Evolutionary conservation across 345 rosid species (phyloP), one percentile per base, ranked within the genome.

Genomic region (Cardamine occulta): DNA sequence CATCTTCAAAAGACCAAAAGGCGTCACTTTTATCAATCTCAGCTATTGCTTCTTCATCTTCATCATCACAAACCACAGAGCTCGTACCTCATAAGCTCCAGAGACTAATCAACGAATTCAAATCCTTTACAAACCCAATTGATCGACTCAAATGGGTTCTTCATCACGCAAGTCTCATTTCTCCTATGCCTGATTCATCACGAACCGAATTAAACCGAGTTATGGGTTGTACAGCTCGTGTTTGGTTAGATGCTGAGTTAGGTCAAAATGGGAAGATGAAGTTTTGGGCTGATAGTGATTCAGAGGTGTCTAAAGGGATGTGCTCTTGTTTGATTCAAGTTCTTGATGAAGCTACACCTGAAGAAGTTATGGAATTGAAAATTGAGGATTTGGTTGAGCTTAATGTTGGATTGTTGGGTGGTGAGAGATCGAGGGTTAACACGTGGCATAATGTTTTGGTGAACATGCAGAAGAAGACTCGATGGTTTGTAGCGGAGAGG

Each of bases 401-500:
- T 65, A 89, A 86, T 72, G 90, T 89, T 58, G 89, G 97, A 21
- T 70, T 86, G 35, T 72, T 79, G 51, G 86, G 88, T 5, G 80
- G 76, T 1, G 91, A 84, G 78, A 85, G 89, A 79, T 92, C 98
- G 44, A 88, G 99, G 8, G 89, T 82, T 52, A 95, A 93, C 73
- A 91, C 99, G 1, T 96, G 99, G 99, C 91, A 90, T 57, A 96
- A 96, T 77, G 93, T 96, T 75, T 72, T 96, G 74, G 80, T 92
- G 24, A 82, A 87, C 62, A 89, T 93, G 98, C 99, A 93, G 79
- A 96, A 96, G 85, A 87, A 88, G 82, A 89, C 94, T 11, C 91
- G 86, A 73, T 78, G 77, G 28, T 61, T 93, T 55, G 81, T 88
- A 10, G 88, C 90, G 0, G 86, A 84, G 80, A 80, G 75, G 17